phyloP scores from a whole-genome alignment of 2,329 filamentous ascomycete species.

The Sarocladium strictum region DNA sequence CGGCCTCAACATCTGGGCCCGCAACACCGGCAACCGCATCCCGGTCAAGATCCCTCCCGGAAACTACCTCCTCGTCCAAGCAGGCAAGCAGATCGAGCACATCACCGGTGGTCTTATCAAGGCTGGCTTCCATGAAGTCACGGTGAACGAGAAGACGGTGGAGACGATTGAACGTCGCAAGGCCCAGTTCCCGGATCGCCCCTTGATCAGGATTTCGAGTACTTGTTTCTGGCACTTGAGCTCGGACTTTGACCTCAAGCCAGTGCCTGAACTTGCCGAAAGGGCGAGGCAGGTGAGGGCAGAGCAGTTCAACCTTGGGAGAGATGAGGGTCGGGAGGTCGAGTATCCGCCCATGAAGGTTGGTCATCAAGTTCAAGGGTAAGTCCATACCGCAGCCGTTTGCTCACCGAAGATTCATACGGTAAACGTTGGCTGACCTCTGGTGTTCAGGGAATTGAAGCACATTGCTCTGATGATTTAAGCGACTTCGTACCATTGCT shows the following conservation, averaged over 20 bases:
- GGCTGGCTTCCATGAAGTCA: conserved; percentile 57
- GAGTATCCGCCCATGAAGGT: conserved; percentile 51
- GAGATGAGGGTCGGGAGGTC: conserved; percentile 46
- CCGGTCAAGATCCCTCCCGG: conserved; percentile 52
- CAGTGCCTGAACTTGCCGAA: conserved; percentile 41
- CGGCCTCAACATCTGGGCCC: conserved; percentile 57
- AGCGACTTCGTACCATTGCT: neutral
- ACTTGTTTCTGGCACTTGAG: conserved; percentile 57
- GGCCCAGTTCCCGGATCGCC: conserved; percentile 37
- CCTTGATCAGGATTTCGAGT: conserved; percentile 51
- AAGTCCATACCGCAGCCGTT: conserved; percentile 19
- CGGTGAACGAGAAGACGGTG: conserved; percentile 48
- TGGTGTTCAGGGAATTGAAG: conserved; percentile 15
- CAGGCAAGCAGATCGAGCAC: conserved; percentile 58
- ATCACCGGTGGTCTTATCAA: conserved; percentile 55
- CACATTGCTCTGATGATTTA: conserved; percentile 32
- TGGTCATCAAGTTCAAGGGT: conserved; percentile 53
- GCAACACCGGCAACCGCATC: conserved; percentile 55
- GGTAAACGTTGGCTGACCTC: conserved; percentile 12
- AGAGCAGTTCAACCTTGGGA: conserved; percentile 41
- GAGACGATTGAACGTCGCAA: conserved; percentile 38
- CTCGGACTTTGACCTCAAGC: conserved; percentile 49
- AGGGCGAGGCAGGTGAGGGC: conserved; percentile 38
- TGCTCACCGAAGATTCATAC: neutral
- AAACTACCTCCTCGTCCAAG: conserved; percentile 54